Evolutionary conservation across 257 asterid species (phyloP).

Genomic region (Solanum pimpinellifolium): DNA sequence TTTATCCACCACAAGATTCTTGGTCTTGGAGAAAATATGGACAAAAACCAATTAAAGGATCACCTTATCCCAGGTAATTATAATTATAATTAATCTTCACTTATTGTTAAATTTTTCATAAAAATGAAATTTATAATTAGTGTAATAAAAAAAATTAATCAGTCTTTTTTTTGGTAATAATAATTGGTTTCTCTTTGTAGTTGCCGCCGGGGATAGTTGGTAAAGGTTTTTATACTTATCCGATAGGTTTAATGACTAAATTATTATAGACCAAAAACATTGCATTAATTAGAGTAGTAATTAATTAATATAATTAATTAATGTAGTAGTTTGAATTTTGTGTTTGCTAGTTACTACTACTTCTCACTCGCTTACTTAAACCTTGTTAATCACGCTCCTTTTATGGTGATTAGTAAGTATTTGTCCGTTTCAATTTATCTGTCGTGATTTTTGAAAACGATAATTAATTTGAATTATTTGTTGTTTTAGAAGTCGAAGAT

Average conservation of each 20-base stretch:
- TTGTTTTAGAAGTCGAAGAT: background rate
- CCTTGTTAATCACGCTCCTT: slow-evolving; percentile 6
- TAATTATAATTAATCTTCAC: background rate
- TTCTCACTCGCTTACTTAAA: slow-evolving; percentile 1
- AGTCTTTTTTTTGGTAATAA: background rate
- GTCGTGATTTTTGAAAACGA: background rate
- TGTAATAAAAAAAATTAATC: background rate
- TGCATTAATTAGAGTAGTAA: background rate
- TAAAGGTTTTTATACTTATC: background rate
- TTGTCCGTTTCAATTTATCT: background rate
- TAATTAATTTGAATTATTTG: background rate
- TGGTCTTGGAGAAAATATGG: slow-evolving; percentile 96
- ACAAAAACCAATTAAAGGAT: slow-evolving; percentile 76
- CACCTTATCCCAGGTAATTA: slow-evolving; percentile 71
- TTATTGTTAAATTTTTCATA: background rate
- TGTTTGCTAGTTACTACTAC: background rate
- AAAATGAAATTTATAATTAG: background rate
- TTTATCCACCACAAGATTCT: slow-evolving; percentile 80
- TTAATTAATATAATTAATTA: background rate
- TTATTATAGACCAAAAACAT: background rate
- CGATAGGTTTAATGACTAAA: background rate
- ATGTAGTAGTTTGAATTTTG: slow-evolving; percentile 15
- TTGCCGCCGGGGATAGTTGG: slow-evolving; percentile 14
- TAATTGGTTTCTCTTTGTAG: background rate
- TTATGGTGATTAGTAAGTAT: background rate